phyloP scores from a whole-genome alignment of 2,329 filamentous ascomycete species.

The Davidsoniella eucalypti region DNA sequence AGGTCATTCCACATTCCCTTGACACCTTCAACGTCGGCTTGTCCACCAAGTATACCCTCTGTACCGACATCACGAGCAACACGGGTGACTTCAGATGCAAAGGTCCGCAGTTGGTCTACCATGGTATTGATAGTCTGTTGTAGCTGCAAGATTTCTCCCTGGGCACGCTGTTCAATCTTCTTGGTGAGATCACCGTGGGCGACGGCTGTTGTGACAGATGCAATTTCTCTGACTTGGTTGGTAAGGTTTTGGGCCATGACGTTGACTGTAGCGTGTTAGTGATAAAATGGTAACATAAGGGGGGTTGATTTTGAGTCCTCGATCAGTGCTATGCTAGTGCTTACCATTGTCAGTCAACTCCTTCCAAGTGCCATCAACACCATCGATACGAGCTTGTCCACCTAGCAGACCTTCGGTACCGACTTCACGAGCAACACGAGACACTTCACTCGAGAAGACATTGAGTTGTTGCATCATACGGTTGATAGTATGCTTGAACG shows the following conservation, averaged over 20 bases:
- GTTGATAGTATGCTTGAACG: slow-evolving; percentile 96
- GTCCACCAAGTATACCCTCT: slow-evolving; percentile 66
- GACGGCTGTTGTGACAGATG: slow-evolving; percentile 68
- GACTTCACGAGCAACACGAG: slow-evolving; percentile 83
- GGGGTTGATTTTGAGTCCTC: neutral
- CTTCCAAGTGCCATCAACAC: slow-evolving; percentile 94
- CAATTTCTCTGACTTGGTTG: slow-evolving; percentile 73
- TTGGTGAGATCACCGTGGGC: slow-evolving; percentile 70
- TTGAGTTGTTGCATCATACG: slow-evolving; percentile 98
- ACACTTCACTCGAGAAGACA: slow-evolving; percentile 92
- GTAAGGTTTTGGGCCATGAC: slow-evolving; percentile 73
- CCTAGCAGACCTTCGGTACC: slow-evolving; percentile 89
- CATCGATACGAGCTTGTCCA: slow-evolving; percentile 83
- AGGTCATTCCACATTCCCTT: slow-evolving; percentile 82
- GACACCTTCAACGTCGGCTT: slow-evolving; percentile 68
- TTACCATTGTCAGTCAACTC: slow-evolving; percentile 76
- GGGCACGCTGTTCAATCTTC: slow-evolving; percentile 67
- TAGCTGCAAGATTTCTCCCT: slow-evolving; percentile 66
- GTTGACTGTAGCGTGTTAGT: slow-evolving; percentile 35
- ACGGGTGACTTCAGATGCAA: slow-evolving; percentile 69
- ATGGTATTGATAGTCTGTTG: slow-evolving; percentile 82
- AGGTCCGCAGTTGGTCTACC: slow-evolving; percentile 72
- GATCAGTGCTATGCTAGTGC: slow-evolving; percentile 8
- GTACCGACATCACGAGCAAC: slow-evolving; percentile 74
- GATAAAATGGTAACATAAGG: too few relatives aligned